These are phyloP conservation scores for Suhomyces faveliae DNA, from an alignment of 805 yeast genomes.

Conservation along the genomic window DNA sequence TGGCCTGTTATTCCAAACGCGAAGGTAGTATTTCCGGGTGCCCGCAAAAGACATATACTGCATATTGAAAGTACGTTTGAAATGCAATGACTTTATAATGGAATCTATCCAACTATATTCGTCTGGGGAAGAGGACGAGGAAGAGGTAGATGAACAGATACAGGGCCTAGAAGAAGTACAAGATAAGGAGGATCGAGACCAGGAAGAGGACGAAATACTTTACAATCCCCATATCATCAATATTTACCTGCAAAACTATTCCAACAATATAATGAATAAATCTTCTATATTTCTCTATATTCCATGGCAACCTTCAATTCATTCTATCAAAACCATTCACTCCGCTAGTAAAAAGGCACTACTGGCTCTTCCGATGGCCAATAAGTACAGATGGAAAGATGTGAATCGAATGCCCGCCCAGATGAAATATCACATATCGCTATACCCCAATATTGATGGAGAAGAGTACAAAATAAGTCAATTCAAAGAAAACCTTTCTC, in stretches of 20 bases:
- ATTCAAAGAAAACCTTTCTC: slow-evolving; percentile 9
- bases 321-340: slow-evolving; percentile 4
- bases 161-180: slow-evolving; percentile 5
- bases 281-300: slow-evolving; percentile 15
- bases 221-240: slow-evolving; percentile 6
- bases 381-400: slow-evolving; percentile 8
- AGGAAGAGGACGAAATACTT: neutral
- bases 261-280: slow-evolving; percentile 12
- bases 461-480: slow-evolving; percentile 7
- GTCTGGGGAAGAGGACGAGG: neutral
- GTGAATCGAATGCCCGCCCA: slow-evolving; percentile 6
- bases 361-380: slow-evolving; percentile 4
- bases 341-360: slow-evolving; percentile 6
- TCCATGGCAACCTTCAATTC: slow-evolving; percentile 18
- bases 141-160: slow-evolving; percentile 7
- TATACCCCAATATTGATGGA: slow-evolving; percentile 16
- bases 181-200: neutral
- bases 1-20: neutral
- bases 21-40: neutral
- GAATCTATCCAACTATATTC: neutral
- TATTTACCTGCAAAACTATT: slow-evolving; percentile 19
- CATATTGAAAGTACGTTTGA: neutral
- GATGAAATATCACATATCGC: slow-evolving; percentile 16
- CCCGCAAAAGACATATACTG: neutral
- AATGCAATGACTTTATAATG: neutral